Conservation (phyloP, 2,329 filamentous ascomycete species). For the Emergomyces orientalis region DNA sequence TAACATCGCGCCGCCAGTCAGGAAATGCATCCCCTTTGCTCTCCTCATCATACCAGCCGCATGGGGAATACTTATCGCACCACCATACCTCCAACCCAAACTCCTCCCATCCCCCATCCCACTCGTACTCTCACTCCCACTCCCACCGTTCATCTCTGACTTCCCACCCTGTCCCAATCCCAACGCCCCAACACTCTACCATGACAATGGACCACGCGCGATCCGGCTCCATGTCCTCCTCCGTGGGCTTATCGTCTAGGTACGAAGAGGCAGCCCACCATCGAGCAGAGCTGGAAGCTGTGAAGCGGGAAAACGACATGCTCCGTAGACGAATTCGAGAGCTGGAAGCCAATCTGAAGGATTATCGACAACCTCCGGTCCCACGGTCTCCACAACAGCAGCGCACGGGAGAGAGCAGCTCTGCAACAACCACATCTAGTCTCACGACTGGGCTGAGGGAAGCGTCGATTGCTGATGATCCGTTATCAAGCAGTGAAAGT, state of each 20-base stretch:
- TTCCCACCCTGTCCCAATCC: conserved; percentile 1
- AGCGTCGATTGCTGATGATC: conserved; percentile 13
- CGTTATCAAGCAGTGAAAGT: conserved; percentile 7
- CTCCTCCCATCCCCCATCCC: conserved; percentile 22
- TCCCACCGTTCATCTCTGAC: conserved; percentile 18
- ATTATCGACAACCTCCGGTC: conserved; percentile 19
- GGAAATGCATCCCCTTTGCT: conserved; percentile 24
- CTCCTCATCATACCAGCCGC: conserved; percentile 23
- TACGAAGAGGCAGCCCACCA: conserved; percentile 37
- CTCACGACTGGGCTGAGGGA: conserved; percentile 13
- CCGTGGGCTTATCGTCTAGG: conserved; percentile 26
- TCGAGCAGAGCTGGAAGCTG: conserved; percentile 35
- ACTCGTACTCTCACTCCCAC: conserved; percentile 24
- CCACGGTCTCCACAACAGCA: conserved; percentile 9
- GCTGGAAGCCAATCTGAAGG: conserved; percentile 32
- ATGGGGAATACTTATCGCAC: conserved; percentile 12
- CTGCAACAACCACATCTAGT: conserved; percentile 10
- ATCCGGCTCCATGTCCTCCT: conserved; percentile 23
- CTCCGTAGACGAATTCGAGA: conserved; percentile 38
- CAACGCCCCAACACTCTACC: conserved; percentile 13
- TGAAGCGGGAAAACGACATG: conserved; percentile 40
- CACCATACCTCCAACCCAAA: conserved; percentile 19
- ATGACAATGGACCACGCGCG: conserved; percentile 15
- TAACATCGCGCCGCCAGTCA: conserved; percentile 30
- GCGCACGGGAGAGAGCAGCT: neutral